Conservation (phyloP, 1,284 basidiomycete species). For the Ustilago crameri region DNA sequence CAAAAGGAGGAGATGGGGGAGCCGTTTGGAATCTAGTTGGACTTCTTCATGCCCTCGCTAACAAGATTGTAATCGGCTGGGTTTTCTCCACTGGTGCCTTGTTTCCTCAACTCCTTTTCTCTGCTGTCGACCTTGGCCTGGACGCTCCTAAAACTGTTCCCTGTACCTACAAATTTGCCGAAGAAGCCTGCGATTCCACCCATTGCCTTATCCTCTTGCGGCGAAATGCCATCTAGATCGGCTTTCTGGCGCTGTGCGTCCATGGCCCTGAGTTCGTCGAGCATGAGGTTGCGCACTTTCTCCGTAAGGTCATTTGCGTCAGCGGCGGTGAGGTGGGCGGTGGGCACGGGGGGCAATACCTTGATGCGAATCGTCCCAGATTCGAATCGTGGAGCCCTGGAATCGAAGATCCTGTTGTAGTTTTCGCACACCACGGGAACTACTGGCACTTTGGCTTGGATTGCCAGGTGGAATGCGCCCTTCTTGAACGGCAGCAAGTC, state of each 20-base stretch:
- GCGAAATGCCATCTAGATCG: neutral
- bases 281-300: conserved; percentile 71
- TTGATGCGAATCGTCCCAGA: conserved; percentile 27
- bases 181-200: conserved; percentile 43
- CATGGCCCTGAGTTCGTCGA: conserved; percentile 47
- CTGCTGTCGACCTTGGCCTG: conserved; percentile 22
- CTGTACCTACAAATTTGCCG: conserved; percentile 32
- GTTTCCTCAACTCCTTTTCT: conserved; percentile 26
- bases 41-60: conserved; percentile 43
- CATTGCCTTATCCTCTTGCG: conserved; percentile 24
- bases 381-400: conserved; percentile 79
- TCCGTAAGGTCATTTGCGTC: conserved; percentile 77
- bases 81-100: conserved; percentile 35
- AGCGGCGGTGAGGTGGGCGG: conserved; percentile 75
- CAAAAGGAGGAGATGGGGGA: neutral
- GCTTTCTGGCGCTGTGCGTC: conserved; percentile 40
- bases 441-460: conserved; percentile 80
- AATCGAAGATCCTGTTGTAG: conserved; percentile 83
- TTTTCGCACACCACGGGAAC: conserved; percentile 93
- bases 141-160: conserved; percentile 10
- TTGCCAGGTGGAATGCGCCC: conserved; percentile 95
- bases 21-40: too few species aligned
- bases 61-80: conserved; percentile 54
- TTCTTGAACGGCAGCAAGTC: conserved; percentile 87
- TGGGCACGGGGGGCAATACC: conserved; percentile 83